Evolutionary conservation across 2,329 filamentous ascomycete species (phyloP).

Genomic region (Diplodia sapinea): DNA sequence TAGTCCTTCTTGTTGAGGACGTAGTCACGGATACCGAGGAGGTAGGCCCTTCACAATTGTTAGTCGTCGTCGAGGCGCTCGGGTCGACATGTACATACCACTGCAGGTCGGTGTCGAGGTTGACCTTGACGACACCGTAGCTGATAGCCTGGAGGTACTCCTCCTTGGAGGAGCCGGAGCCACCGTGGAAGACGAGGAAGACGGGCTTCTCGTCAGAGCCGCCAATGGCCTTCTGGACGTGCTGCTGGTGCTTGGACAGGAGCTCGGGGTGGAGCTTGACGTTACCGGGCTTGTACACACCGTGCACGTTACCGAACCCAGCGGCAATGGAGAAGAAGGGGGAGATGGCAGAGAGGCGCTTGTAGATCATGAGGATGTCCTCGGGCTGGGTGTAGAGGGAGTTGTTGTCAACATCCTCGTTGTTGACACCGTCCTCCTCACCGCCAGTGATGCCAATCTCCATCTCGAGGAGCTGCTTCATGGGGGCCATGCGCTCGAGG

Average conservation of each 20-base stretch:
- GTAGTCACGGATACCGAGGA: conserved; percentile 91
- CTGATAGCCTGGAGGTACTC: conserved; percentile 89
- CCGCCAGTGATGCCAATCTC: conserved; percentile 95
- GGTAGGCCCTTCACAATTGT: conserved; percentile 66
- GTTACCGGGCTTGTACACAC: conserved; percentile 98
- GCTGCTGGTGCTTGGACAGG: conserved; percentile 93
- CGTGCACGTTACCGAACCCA: conserved; percentile 98
- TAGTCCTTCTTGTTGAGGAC: conserved; percentile 95
- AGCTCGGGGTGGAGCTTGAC: conserved; percentile 96
- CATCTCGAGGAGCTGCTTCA: conserved; percentile 99
- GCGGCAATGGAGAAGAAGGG: conserved; percentile 97
- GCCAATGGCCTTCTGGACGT: conserved; percentile 80
- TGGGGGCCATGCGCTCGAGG: conserved; percentile 89
- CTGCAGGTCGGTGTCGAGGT: conserved; percentile 97
- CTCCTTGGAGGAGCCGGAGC: conserved; percentile 86
- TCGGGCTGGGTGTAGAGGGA: conserved; percentile 97
- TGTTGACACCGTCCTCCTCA: conserved; percentile 98
- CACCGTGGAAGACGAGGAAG: conserved; percentile 99
- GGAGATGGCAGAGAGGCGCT: conserved; percentile 82
- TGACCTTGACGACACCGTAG: conserved; percentile 98
- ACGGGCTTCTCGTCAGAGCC: conserved; percentile 84
- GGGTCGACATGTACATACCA: conserved; percentile 35
- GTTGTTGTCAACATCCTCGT: conserved; percentile 96
- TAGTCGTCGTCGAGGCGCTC: conserved; percentile 51
- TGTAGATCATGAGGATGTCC: conserved; percentile 91